Evolutionary conservation across 2,329 filamentous ascomycete species (phyloP).

Genomic region (Phaeosphaeria sp.): DNA sequence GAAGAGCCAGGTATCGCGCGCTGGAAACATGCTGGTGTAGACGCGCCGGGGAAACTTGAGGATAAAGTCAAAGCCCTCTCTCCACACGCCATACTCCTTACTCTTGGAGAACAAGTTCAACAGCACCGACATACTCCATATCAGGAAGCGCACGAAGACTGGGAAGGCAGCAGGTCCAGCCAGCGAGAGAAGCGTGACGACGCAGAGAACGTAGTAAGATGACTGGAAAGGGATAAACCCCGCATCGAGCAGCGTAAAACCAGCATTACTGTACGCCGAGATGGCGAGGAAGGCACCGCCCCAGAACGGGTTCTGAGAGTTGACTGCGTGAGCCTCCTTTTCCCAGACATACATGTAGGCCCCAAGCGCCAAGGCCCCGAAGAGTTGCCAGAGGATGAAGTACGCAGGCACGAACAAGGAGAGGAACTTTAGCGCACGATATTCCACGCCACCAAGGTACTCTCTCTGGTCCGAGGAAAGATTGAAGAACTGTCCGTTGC

Average conservation of each 20-base stretch:
- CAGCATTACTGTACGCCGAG: constrained; percentile 27
- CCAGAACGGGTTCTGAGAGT: constrained; percentile 28
- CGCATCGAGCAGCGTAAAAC: constrained; percentile 27
- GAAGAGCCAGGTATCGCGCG: constrained; percentile 28
- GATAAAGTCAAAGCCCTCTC: constrained; percentile 29
- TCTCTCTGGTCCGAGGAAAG: constrained; percentile 28
- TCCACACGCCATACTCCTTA: constrained; percentile 31
- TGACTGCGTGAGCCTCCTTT: constrained; percentile 24
- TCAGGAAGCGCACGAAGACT: constrained; percentile 24
- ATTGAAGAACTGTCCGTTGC: constrained; percentile 28
- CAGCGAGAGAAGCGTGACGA: constrained; percentile 27
- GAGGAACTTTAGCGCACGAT: constrained; percentile 29
- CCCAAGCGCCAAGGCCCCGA: constrained; percentile 27
- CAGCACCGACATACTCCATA: constrained; percentile 26
- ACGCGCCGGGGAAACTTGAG: constrained; percentile 22
- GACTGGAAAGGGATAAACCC: constrained; percentile 29
- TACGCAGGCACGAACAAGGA: constrained; percentile 23
- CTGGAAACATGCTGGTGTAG: constrained; percentile 30
- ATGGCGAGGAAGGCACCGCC: constrained; percentile 17
- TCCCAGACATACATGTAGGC: constrained; percentile 28
- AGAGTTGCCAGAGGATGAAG: constrained; percentile 28
- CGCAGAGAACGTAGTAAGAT: constrained; percentile 24
- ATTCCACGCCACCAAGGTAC: constrained; percentile 29
- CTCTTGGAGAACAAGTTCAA: constrained; percentile 22
- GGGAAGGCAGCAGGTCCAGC: constrained; percentile 26